Base-by-base conservation (phyloP, 208 protist genomes). In the Crithidia fasciculata region DNA sequence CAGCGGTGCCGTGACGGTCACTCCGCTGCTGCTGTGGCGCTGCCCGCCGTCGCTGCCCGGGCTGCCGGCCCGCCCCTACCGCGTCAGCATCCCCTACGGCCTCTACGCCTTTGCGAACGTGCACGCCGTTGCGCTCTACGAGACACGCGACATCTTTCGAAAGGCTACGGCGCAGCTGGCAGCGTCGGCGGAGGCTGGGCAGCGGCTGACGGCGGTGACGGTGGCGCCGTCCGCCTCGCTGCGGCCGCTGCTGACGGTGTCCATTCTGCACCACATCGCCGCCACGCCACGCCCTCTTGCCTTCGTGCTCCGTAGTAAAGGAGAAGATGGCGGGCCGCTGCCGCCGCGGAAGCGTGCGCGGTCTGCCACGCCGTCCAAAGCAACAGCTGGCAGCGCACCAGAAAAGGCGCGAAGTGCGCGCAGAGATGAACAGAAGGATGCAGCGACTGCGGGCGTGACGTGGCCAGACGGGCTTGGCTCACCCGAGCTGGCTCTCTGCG, bases 11-110 rank as follows among this genome's bases (percentile, higher is more conserved):
- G 50, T 18, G n/a, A 39, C 70, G 10, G 59, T 77, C 5, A 84
- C 86, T 19, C 91, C 91, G 36, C 81, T 96, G 67, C 73, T 86
- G 43, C 49, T 40, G 56, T 87, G 86, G 78, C 39, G 59, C 18
- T 94, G 88, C 58, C 91, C 91, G 44, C 89, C 91, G 6, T 86
- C 89, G 10, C 77, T 96, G 58, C 91, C 87, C 4, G 83, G 86
- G 15, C 65, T 96, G 2, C 78, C 87, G 10, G 82, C 87, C 41
- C 85, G 84, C 16, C 77, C 66, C 10, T 92, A 88, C 56, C 72
- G 76, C 4, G 76, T 94, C 45, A 3, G 12, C n/a, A 71, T 96
- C 12, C 88, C 91, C 8, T 82, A 85, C 41, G 82, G 83, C 16
- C 67, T 69, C 13, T 91, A 92, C 77, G 85, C 73, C 8, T 70